phyloP scores from a whole-genome alignment of 805 yeast species.

The Suhomyces sp. region DNA sequence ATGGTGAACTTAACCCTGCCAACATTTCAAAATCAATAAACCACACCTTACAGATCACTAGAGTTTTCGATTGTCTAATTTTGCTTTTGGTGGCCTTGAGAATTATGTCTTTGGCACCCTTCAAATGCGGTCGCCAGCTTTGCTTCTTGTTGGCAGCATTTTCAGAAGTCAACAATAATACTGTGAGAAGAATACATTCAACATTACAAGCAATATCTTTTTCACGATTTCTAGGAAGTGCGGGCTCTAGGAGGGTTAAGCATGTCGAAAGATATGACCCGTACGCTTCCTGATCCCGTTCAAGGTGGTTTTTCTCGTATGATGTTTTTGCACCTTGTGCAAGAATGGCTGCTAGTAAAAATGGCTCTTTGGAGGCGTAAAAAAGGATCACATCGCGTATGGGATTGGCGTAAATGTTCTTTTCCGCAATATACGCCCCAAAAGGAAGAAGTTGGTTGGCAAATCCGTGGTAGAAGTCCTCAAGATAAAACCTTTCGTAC shows the following conservation, averaged over 20 bases:
- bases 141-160: conserved; percentile 53
- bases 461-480: conserved; percentile 38
- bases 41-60: conserved; percentile 58
- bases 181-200: conserved; percentile 67
- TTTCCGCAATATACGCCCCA: conserved; percentile 28
- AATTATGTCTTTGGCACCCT: conserved; percentile 62
- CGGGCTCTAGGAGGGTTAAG: conserved; percentile 52
- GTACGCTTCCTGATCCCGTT: conserved; percentile 61
- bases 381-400: conserved; percentile 59
- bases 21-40: conserved; percentile 53
- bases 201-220: conserved; percentile 41
- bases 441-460: conserved; percentile 38
- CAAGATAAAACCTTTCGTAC: conserved; percentile 33
- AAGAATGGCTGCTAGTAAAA: conserved; percentile 61
- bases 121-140: conserved; percentile 62
- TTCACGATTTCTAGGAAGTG: conserved; percentile 22
- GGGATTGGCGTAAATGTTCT: conserved; percentile 41
- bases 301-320: conserved; percentile 38
- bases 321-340: conserved; percentile 71
- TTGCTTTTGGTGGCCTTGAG: conserved; percentile 44
- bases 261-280: conserved; percentile 63
- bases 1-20: conserved; percentile 52
- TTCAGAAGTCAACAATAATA: conserved; percentile 61
- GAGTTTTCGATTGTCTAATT: conserved; percentile 33
- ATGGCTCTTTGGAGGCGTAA: conserved; percentile 58